These are phyloP conservation scores for Psidium guajava DNA, from an alignment of 345 rosid genomes.

Conservation along the genomic window DNA sequence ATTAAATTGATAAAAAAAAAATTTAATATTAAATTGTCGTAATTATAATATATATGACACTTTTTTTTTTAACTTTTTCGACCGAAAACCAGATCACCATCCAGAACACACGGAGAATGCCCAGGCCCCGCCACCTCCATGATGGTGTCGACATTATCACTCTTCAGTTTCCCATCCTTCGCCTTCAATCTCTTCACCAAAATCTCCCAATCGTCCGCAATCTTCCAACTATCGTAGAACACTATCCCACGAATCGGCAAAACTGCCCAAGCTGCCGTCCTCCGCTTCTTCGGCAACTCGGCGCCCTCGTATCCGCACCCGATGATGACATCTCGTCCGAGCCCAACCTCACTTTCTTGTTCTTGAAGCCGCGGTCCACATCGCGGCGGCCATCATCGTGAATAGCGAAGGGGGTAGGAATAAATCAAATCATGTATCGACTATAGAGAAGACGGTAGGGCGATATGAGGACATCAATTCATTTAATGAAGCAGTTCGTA, in stretches of 20 bases:
- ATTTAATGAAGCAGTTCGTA: neutral
- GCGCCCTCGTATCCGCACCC: conserved; percentile 52
- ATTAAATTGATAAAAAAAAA: too few relatives aligned
- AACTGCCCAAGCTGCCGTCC: conserved; percentile 93
- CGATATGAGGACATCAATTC: neutral
- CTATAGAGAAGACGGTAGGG: neutral
- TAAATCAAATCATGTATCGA: neutral
- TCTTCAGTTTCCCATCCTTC: conserved; percentile 62
- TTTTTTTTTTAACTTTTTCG: too few relatives aligned
- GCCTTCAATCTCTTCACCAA: conserved; percentile 76
- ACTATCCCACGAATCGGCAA: conserved; percentile 93
- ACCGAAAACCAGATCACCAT: too few relatives aligned
- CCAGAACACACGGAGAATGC: too few relatives aligned
- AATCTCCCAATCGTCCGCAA: conserved; percentile 90
- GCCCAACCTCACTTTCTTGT: conserved; percentile 1
- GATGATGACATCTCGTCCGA: conserved; percentile 72
- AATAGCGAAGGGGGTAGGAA: neutral
- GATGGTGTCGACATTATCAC: conserved; percentile 41
- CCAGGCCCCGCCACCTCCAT: too few relatives aligned
- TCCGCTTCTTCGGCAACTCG: conserved; percentile 80
- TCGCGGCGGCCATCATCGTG: conserved; percentile 97
- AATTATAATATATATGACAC: too few relatives aligned
- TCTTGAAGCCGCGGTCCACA: conserved; percentile 69
- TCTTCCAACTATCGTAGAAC: conserved; percentile 90
- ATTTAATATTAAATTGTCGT: too few relatives aligned